A percentile compares a stretch with the other conserved stretches of the same genome.
phyloP scores from a whole-genome alignment of 805 yeast species.

The Kluyveromyces lactis region DNA sequence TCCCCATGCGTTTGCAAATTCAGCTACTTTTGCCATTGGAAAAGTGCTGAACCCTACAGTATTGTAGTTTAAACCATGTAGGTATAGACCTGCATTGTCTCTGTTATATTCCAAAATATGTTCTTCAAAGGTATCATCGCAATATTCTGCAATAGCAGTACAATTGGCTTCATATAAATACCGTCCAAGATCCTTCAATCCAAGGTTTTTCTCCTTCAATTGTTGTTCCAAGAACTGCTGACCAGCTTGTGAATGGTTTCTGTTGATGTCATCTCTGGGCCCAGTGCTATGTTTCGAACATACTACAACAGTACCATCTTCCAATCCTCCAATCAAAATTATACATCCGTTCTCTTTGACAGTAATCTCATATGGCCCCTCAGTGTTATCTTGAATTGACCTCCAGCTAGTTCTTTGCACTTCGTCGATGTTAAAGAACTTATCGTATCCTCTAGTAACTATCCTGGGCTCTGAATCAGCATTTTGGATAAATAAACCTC shows the following conservation, averaged over 20 bases:
- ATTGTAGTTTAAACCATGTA: constrained; percentile 83
- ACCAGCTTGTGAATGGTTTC: constrained; percentile 74
- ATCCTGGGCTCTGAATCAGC: constrained; percentile 34
- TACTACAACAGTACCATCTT: constrained; percentile 69
- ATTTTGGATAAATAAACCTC: constrained; percentile 66
- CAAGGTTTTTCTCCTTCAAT: constrained; percentile 33
- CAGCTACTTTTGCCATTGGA: constrained; percentile 49
- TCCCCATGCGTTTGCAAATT: constrained; percentile 61
- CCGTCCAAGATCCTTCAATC: constrained; percentile 45
- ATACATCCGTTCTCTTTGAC: constrained; percentile 93
- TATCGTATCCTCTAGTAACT: constrained; percentile 83
- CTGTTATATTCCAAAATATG: constrained; percentile 72
- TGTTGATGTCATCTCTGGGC: constrained; percentile 38
- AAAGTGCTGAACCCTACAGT: constrained; percentile 53
- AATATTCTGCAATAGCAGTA: constrained; percentile 88
- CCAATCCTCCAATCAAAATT: constrained; percentile 68
- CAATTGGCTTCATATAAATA: constrained; percentile 41
- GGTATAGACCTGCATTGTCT: constrained; percentile 69
- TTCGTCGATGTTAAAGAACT: constrained; percentile 82
- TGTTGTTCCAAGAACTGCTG: constrained; percentile 49
- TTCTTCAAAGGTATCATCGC: constrained; percentile 91
- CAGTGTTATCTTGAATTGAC: constrained; percentile 37
- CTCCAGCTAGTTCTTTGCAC: constrained; percentile 42
- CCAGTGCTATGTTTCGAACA: constrained; percentile 93
- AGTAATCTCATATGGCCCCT: constrained; percentile 75